Percentiles rank a stretch among this genome's conserved stretches.
phyloP scores from a whole-genome alignment of 2,329 filamentous ascomycete species.

The Cadophora luteo-olivacea region DNA sequence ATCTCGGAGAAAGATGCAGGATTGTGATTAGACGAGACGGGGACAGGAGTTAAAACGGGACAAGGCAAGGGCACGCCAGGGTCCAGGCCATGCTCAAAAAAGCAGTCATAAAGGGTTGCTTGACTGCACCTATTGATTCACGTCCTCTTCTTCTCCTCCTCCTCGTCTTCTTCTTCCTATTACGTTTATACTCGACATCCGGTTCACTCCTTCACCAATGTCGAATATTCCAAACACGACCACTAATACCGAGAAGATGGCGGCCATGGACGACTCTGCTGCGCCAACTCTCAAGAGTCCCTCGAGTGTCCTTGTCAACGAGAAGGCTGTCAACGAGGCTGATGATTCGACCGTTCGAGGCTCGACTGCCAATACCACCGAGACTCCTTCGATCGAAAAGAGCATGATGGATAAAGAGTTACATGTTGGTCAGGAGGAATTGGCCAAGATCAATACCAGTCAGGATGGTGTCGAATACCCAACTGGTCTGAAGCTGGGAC shows the following conservation, averaged over 20 bases:
- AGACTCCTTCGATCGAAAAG: constrained; percentile 11
- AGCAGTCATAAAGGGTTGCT: too few species aligned
- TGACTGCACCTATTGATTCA: not conserved
- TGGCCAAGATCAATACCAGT: constrained; percentile 40
- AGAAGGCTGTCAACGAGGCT: constrained; percentile 28
- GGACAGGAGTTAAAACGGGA: too few species aligned
- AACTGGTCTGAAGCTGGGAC: constrained; percentile 38
- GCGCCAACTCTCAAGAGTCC: constrained; percentile 34
- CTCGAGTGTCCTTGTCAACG: constrained; percentile 26
- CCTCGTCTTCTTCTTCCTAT: constrained; percentile 1
- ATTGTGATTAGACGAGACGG: constrained; percentile 1
- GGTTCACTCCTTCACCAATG: constrained; percentile 23
- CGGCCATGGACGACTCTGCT: constrained; percentile 26
- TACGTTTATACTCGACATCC: not conserved
- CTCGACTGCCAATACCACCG: constrained; percentile 24
- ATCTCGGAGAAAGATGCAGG: not conserved
- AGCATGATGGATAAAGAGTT: not conserved
- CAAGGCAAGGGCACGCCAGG: too few species aligned
- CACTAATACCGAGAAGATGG: constrained; percentile 22
- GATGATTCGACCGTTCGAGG: constrained; percentile 23
- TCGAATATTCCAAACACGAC: constrained; percentile 18
- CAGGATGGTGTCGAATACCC: constrained; percentile 43
- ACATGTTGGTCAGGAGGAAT: constrained; percentile 27
- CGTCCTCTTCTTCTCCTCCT: not conserved
- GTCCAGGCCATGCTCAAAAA: too few species aligned